Conservation (phyloP, 108 stramenopile genomes). For the Epithemia pelagica region DNA sequence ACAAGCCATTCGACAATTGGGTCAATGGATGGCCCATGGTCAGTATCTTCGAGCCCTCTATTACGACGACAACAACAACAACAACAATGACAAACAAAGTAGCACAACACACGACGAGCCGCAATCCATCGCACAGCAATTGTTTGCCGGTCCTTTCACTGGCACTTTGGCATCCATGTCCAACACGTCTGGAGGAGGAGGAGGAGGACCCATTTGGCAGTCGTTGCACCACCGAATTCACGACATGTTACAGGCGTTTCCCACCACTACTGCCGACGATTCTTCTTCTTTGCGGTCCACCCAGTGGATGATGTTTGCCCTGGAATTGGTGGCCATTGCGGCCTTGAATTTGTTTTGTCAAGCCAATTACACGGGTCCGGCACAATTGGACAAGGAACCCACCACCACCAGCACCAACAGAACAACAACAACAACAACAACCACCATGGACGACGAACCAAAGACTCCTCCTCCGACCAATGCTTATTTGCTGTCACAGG, state of each 20-base stretch:
- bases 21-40: conserved; percentile 12
- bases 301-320: conserved; percentile 20
- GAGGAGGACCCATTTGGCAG: neutral
- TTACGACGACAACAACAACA: conserved; percentile 13
- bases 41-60: conserved; percentile 18
- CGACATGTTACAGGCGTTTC: neutral
- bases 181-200: neutral
- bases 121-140: neutral
- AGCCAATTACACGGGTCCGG: conserved; percentile 79
- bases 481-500: neutral
- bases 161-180: neutral
- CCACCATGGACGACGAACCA: conserved; percentile 22
- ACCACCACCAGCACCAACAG: neutral
- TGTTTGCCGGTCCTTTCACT: neutral
- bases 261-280: too few relatives aligned
- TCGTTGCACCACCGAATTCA: neutral
- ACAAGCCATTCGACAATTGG: neutral
- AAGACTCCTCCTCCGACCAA: neutral
- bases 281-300: neutral
- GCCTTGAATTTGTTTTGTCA: conserved; percentile 81
- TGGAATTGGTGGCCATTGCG: conserved; percentile 61
- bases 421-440: too few relatives aligned
- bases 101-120: too few relatives aligned
- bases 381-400: conserved; percentile 27
- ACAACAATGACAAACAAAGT: conserved; percentile 1